Evolutionary conservation across 2,329 filamentous ascomycete genomes (phyloP).

Genomic region (Fusarium avenaceum): DNA sequence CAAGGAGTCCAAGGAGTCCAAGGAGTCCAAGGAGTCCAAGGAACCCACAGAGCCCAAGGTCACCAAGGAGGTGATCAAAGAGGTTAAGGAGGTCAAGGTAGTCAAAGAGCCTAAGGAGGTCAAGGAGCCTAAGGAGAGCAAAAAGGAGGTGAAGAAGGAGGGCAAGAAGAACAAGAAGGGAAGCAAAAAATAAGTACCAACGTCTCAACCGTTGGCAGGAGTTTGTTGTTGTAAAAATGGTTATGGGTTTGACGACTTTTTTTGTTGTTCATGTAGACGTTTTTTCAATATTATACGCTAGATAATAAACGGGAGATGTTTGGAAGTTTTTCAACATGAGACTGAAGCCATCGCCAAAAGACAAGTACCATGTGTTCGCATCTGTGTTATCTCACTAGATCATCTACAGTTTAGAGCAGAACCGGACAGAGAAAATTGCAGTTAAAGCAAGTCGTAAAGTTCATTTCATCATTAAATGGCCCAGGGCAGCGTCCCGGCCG

Average conservation of each 20-base stretch:
- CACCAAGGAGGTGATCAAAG: background rate
- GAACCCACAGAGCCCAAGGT: background rate
- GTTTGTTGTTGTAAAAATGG: conserved; percentile 41
- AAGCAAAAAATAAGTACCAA: conserved; percentile 46
- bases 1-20: background rate
- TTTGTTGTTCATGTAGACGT: conserved; percentile 31
- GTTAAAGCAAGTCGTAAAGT: conserved; percentile 46
- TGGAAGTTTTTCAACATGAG: conserved; percentile 1
- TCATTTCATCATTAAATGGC: conserved; percentile 50
- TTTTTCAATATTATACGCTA: conserved; percentile 30
- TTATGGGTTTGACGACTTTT: conserved; percentile 27
- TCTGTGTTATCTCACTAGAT: conserved; percentile 6
- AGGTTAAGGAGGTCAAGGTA: background rate
- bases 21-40: background rate
- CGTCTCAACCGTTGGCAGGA: conserved; percentile 25
- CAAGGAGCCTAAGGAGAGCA: background rate
- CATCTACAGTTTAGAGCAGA: conserved; percentile 6
- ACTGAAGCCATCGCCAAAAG: background rate
- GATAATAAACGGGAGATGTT: conserved; percentile 33
- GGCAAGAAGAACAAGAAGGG: conserved; percentile 49
- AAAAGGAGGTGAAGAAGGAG: background rate
- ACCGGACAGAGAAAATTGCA: conserved; percentile 25
- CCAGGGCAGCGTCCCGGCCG: conserved; percentile 25
- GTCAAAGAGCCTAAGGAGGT: background rate
- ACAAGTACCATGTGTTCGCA: background rate